Evolutionary conservation across 2,329 filamentous ascomycete genomes (phyloP), one percentile per base, ranked within the genome.

Genomic region (Penicillium corylophilum): DNA sequence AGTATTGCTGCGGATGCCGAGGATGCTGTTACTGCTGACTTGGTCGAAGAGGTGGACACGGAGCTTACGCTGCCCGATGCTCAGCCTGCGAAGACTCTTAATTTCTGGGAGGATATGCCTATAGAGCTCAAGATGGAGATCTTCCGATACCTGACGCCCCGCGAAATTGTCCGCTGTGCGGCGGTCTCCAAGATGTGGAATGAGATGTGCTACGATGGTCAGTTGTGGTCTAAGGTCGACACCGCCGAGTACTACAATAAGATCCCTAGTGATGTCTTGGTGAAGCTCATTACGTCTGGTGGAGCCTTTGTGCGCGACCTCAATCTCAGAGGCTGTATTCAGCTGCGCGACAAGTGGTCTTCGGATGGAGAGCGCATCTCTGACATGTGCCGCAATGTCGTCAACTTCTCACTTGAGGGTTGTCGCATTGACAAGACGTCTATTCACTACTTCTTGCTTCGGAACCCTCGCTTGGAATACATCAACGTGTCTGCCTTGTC

Each of bases 221-320:
- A 99, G 73, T 75, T 97, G 15, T 99, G 94, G 94, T 86, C 85
- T 3, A 84, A 82, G 38, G 81, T 97, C 44, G 91, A 97, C 69
- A 85, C 89, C 2, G 87, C 90, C 7, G 85, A 89, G 44, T 97
- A 93, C 71, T 96, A 97, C 68, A 83, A 82, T 57, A 83, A 91
- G 46, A 97, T 97, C 58, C 87, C 93, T 0, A 89, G 88, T 20
- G 85, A 89, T 57, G 89, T 89, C 0, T 75, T 99, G 43, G 84
- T 91, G 50, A 90, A 88, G 64, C 91, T 97, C 55, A 91, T 97
- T 65, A 83, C 85, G 1, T 81, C 85, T 3, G 90, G 91, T 1
- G 94, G 93, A 0, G 90, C 93, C 0, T 99, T 97, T 63, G 85
- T 97, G 48, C 89, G 89, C 61, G 85, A 96, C 62, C 79, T 99